Base-by-base conservation (phyloP, 352 stramenopile genomes). In the Globisporangium sylvaticum region DNA sequence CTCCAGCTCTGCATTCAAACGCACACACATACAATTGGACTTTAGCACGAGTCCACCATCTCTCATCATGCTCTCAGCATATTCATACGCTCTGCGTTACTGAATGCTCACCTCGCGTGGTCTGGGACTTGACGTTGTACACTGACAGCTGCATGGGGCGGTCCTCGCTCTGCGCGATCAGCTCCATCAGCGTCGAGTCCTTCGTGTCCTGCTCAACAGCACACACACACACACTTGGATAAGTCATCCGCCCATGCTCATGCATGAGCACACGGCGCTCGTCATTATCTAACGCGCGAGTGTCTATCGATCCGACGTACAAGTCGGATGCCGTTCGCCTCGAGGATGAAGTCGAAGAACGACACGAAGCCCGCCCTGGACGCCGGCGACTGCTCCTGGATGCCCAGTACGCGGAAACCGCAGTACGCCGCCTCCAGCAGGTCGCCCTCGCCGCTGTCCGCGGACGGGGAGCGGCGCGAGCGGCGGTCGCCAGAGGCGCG, bases 261-360 rank as follows among this genome's bases (percentile, higher is more conserved):
- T n/a, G n/a, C n/a, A n/a, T n/a, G n/a, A n/a, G n/a, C n/a, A 25
- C 2, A 20, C 22, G 42, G 6, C 12, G 22, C n/a, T 14, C 15
- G 18, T n/a, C 34, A 27, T 54, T 54, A 53, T 42, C 46, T 15
- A 58, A 50, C 0, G 32, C 7, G n/a, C 37, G 14, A 52, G 20
- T 4, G 6, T 77, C 12, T 37, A 37, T 37, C 31, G 9, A 37
- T 37, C 66, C 3, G 12, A 62, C 68, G 56, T 71, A 92, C 71
- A 78, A 91, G 67, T 80, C 82, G 90, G 84, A 97, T 89, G 78
- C 76, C 72, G 66, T 99, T 97, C 56, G 89, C 94, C 29, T 94
- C 94, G 22, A 99, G 84, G 65, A 99, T 97, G 78, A 99, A 99
- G 81, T 99, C 97, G 65, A 99, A 98, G 76, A 99, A 99, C 66